phyloP scores from a whole-genome alignment of 352 stramenopile species.

The Phytophthora podocarpi region DNA sequence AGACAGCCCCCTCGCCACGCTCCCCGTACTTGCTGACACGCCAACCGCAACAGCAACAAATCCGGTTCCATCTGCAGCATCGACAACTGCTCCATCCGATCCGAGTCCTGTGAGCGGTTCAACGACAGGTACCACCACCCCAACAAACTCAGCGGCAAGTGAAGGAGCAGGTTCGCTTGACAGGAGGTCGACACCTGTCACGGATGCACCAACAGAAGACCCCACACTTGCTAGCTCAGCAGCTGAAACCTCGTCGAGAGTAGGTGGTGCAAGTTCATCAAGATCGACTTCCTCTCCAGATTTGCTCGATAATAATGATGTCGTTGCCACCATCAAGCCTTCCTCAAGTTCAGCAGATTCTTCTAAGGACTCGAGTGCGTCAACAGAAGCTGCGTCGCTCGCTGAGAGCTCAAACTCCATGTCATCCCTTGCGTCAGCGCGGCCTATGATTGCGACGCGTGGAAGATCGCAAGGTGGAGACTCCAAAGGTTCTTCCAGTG shows the following conservation, averaged over 20 bases:
- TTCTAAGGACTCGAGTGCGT: slow-evolving; percentile 4
- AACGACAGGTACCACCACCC: background rate
- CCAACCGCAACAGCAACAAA: slow-evolving; percentile 1
- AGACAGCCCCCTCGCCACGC: slow-evolving; percentile 1
- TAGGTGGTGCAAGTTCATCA: background rate
- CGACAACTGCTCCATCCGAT: background rate
- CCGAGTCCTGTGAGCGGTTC: slow-evolving; percentile 1
- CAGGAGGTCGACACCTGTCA: background rate
- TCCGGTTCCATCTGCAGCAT: background rate
- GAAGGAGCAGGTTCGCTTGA: background rate
- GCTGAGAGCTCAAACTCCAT: slow-evolving; percentile 7
- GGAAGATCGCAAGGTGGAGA: background rate
- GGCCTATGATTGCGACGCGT: background rate
- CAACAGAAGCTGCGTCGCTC: background rate
- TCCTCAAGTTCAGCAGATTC: slow-evolving; percentile 1
- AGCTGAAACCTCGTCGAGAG: slow-evolving; percentile 2
- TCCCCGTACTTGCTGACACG: slow-evolving; percentile 9
- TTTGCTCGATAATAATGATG: slow-evolving; percentile 2
- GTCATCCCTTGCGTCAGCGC: slow-evolving; percentile 12
- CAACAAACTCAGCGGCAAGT: background rate
- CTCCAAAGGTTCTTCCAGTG: slow-evolving; percentile 8
- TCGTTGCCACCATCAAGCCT: slow-evolving; percentile 4
- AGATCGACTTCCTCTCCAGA: slow-evolving; percentile 7
- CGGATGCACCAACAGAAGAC: background rate
- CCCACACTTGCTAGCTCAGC: background rate